A percentile compares a stretch with the other conserved stretches of the same genome.
Evolutionary conservation across 2,329 filamentous ascomycete species (phyloP).

Genomic region (Pseudofabraea citricarpa): DNA sequence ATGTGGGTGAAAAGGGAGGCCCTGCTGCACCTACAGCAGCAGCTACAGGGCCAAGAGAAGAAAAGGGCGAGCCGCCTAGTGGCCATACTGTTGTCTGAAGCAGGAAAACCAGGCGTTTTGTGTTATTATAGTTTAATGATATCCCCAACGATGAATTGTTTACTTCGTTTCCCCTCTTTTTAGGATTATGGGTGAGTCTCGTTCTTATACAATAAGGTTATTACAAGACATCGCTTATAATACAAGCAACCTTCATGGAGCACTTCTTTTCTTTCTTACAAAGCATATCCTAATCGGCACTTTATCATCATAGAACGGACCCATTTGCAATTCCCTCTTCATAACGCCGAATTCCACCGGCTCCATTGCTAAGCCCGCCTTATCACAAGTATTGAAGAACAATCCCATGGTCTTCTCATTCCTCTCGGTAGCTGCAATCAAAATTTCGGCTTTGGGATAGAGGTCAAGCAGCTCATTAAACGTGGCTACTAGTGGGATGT

Average conservation of each 20-base stretch:
- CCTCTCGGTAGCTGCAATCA: constrained; percentile 67
- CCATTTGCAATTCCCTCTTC: constrained; percentile 40
- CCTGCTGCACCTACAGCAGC: neutral
- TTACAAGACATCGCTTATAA: too few species aligned
- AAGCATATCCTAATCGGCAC: constrained; percentile 54
- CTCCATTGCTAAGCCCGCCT: constrained; percentile 34
- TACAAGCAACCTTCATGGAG: too few species aligned
- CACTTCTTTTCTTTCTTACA: constrained; percentile 25
- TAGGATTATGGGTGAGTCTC: too few species aligned
- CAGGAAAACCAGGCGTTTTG: too few species aligned
- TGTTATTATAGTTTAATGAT: too few species aligned
- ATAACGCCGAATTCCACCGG: constrained; percentile 39
- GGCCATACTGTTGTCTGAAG: neutral
- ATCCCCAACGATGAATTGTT: too few species aligned
- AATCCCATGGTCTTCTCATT: constrained; percentile 63
- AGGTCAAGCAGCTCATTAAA: constrained; percentile 55
- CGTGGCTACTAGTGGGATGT: constrained; percentile 60
- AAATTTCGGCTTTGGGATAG: constrained; percentile 50
- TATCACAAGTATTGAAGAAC: constrained; percentile 53
- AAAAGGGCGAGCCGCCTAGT: neutral
- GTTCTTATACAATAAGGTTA: too few species aligned
- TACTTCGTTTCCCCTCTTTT: too few species aligned
- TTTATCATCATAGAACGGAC: constrained; percentile 60
- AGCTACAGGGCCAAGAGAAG: too few species aligned
- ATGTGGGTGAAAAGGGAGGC: constrained; percentile 24